Percentiles rank a stretch among this genome's conserved stretches.
Conservation (phyloP, 177 flowering plant genomes). For the Telopea speciosissima region DNA sequence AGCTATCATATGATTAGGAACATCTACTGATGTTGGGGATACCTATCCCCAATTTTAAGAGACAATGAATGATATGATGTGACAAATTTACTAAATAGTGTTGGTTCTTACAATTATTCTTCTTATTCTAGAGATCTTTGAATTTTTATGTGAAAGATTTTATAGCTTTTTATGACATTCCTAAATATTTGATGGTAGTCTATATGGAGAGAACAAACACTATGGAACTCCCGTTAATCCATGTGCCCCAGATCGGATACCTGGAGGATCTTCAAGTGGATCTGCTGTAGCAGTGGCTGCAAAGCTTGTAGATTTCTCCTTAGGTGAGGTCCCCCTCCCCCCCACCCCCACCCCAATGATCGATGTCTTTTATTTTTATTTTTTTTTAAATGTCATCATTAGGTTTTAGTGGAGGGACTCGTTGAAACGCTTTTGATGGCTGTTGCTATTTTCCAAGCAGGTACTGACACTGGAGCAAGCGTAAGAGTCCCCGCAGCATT, state of each 20-base stretch:
- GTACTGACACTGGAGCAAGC: slow-evolving; percentile 97
- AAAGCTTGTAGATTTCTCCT: slow-evolving; percentile 72
- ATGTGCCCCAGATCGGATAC: slow-evolving; percentile 67
- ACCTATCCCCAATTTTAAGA: no score
- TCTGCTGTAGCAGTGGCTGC: slow-evolving; percentile 95
- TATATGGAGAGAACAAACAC: slow-evolving; percentile 84
- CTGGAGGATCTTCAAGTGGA: slow-evolving; percentile 99
- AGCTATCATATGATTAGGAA: no score
- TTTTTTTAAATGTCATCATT: not conserved
- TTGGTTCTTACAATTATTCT: not conserved
- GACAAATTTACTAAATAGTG: no score
- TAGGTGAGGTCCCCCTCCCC: slow-evolving; percentile 41
- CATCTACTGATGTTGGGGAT: no score
- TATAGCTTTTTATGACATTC: not conserved
- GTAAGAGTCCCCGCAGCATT: slow-evolving; percentile 87
- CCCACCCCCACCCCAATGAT: not conserved
- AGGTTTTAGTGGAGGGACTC: not conserved
- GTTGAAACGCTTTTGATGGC: not conserved
- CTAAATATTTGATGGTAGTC: slow-evolving; percentile 34
- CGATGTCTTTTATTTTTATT: not conserved
- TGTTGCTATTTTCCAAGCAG: slow-evolving; percentile 22
- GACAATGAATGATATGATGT: no score
- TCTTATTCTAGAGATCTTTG: not conserved
- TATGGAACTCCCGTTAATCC: slow-evolving; percentile 94
- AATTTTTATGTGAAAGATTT: not conserved